Evolutionary conservation across 495 filamentous ascomycete genomes (phyloP).

Genomic region (Penicillium pancosmium): DNA sequence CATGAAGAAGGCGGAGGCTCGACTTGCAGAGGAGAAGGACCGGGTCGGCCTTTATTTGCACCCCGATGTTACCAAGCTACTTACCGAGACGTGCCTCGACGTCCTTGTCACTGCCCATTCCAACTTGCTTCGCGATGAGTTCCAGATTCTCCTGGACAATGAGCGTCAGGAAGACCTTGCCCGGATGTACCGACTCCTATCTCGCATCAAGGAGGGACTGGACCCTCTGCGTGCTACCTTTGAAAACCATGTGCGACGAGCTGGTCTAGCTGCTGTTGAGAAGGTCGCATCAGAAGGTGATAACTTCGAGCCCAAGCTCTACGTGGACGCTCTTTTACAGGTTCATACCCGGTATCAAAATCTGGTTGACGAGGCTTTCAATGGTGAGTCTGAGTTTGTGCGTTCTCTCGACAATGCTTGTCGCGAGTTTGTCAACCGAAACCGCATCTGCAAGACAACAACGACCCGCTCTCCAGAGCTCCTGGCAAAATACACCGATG

Average conservation of each 20-base stretch:
- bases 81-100: conserved; percentile 86
- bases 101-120: conserved; percentile 90
- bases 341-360: conserved; percentile 91
- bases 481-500: conserved; percentile 94
- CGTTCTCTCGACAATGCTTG: conserved; percentile 96
- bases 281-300: conserved; percentile 91
- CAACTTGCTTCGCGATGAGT: conserved; percentile 84
- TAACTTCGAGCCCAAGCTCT: conserved; percentile 91
- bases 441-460: conserved; percentile 88
- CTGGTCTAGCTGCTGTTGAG: conserved; percentile 82
- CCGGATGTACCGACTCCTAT: conserved; percentile 92
- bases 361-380: conserved; percentile 90
- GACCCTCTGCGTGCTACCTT: conserved; percentile 89
- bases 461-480: conserved; percentile 93
- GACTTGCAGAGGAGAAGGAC: conserved; percentile 92
- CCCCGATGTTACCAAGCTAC: conserved; percentile 75
- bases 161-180: conserved; percentile 94
- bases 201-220: conserved; percentile 87
- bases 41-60: conserved; percentile 92
- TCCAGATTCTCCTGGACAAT: conserved; percentile 92
- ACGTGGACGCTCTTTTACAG: conserved; percentile 92
- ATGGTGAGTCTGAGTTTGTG: conserved; percentile 95
- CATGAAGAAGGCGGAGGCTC: conserved; percentile 97
- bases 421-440: conserved; percentile 96
- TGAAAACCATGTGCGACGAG: conserved; percentile 89